These are phyloP conservation scores for Vigna radiata DNA, from an alignment of 306 rosid genomes.

Conservation along the genomic window DNA sequence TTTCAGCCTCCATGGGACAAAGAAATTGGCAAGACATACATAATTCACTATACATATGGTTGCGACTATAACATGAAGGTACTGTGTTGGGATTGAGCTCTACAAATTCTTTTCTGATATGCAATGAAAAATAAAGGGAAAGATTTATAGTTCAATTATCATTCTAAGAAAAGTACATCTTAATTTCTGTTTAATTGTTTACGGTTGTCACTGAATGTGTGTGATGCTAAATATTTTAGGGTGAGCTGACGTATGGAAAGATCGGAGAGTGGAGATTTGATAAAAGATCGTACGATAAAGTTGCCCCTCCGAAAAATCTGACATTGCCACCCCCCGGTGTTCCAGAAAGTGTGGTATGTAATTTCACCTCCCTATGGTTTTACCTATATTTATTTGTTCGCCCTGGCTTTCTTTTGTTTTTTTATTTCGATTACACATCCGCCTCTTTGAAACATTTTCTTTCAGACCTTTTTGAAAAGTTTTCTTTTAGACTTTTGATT, in stretches of 20 bases:
- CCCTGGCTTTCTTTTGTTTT: too few relatives aligned
- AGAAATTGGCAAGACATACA: conserved; percentile 70
- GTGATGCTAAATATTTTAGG: conserved; percentile 55
- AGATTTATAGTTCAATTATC: not conserved
- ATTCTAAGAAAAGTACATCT: not conserved
- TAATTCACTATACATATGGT: conserved; percentile 96
- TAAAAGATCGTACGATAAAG: conserved; percentile 68
- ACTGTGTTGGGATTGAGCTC: conserved; percentile 24
- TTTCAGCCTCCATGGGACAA: conserved; percentile 97
- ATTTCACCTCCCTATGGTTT: conserved; percentile 23
- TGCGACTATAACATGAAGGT: conserved; percentile 95
- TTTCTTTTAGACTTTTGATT: too few relatives aligned
- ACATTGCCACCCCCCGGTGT: conserved; percentile 91
- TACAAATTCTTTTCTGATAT: conserved; percentile 17
- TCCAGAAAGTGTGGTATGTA: conserved; percentile 93
- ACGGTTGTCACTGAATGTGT: conserved; percentile 27
- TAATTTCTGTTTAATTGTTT: conserved; percentile 16
- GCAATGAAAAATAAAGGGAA: not conserved
- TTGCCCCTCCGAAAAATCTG: conserved; percentile 78
- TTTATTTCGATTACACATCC: too few relatives aligned
- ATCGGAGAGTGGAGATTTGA: conserved; percentile 99
- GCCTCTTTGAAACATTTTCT: not conserved
- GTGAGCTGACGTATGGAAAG: conserved; percentile 90
- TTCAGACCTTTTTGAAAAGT: not conserved
- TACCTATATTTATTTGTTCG: too few relatives aligned